Evolutionary conservation across 805 yeast species (phyloP).

Genomic region (Suhomyces pyralidae): DNA sequence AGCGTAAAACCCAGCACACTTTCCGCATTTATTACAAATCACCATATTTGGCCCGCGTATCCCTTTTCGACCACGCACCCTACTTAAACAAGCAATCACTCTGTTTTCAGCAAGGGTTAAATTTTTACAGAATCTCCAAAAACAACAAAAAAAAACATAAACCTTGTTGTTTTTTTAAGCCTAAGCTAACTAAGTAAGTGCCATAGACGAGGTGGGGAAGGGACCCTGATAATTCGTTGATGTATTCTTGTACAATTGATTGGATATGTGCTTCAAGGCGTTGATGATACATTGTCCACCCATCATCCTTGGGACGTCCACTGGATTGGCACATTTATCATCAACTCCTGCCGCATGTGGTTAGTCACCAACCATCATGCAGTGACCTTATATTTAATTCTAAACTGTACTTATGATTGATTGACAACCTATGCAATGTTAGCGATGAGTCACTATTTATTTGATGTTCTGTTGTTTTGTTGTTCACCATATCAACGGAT

Average conservation of each 20-base stretch:
- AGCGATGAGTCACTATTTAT: neutral
- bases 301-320: neutral
- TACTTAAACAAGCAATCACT: slow-evolving; percentile 7
- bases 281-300: neutral
- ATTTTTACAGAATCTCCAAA: slow-evolving; percentile 5
- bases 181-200: slow-evolving; percentile 3
- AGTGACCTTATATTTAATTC: neutral
- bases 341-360: neutral
- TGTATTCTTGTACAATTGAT: neutral
- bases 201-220: slow-evolving; percentile 1
- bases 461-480: neutral
- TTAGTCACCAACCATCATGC: neutral
- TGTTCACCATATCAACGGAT: slow-evolving; percentile 1
- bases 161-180: slow-evolving; percentile 3
- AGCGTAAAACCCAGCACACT: slow-evolving; percentile 5
- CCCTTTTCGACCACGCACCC: slow-evolving; percentile 5
- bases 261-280: neutral
- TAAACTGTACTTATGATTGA: neutral
- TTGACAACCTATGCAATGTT: neutral
- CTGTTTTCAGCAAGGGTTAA: slow-evolving; percentile 7
- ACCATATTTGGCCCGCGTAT: slow-evolving; percentile 8
- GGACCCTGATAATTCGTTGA: neutral
- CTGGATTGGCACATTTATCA: neutral
- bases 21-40: slow-evolving; percentile 9
- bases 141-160: slow-evolving; percentile 6